Conservation (phyloP, 805 yeast genomes). For the Pichia cabralensis region DNA sequence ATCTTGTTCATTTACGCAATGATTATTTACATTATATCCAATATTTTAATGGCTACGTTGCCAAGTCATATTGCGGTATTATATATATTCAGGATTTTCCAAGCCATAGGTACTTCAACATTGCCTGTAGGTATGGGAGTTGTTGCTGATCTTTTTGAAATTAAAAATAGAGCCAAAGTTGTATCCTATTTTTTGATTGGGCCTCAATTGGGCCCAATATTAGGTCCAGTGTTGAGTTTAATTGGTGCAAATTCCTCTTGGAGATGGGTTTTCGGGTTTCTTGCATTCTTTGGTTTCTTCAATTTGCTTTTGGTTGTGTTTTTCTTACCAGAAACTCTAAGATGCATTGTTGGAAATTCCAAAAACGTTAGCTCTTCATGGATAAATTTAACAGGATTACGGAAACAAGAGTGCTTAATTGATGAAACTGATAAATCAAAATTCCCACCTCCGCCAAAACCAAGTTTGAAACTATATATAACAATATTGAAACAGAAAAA, state of each 20-base stretch:
- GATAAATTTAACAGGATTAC: too few species aligned
- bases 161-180: background rate
- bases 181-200: background rate
- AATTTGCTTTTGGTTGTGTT: background rate
- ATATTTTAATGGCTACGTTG: background rate
- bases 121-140: background rate
- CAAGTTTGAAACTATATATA: background rate
- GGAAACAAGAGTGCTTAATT: too few species aligned
- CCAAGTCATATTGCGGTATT: background rate
- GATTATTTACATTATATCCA: background rate
- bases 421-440: background rate
- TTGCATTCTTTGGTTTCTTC: background rate
- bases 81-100: background rate
- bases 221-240: background rate
- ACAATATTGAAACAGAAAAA: background rate
- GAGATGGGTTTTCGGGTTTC: background rate
- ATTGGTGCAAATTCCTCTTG: background rate
- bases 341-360: background rate
- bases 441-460: background rate
- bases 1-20: background rate
- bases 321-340: background rate
- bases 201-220: background rate
- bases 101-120: background rate
- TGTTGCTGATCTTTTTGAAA: background rate
- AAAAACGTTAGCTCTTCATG: too few species aligned